A percentile compares a stretch with the other conserved stretches of the same genome.
Evolutionary conservation across 768 basidiomycete genomes (phyloP).

Genomic region (Mycena sanguinolenta): DNA sequence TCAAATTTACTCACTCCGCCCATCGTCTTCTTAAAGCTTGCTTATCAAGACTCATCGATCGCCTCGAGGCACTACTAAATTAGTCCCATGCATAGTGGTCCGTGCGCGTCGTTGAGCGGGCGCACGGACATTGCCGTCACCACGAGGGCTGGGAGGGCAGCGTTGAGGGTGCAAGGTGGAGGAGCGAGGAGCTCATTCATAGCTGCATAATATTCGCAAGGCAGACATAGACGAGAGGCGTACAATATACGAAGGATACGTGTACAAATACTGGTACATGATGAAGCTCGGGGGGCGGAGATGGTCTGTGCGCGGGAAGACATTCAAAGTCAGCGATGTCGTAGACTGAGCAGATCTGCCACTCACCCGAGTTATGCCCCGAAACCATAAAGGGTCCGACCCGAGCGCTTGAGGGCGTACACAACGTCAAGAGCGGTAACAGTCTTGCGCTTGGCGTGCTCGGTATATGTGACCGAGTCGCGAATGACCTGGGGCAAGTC

Average conservation of each 20-base stretch:
- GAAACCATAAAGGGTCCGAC: constrained; percentile 86
- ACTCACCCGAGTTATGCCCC: constrained; percentile 63
- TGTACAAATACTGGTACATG: constrained; percentile 2
- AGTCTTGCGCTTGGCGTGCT: constrained; percentile 59
- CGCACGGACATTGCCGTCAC: too few species aligned
- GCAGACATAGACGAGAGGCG: neutral
- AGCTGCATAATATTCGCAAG: neutral
- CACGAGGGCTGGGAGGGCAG: too few species aligned
- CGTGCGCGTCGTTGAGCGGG: too few species aligned
- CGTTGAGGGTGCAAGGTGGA: too few species aligned
- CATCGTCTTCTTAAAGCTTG: too few species aligned
- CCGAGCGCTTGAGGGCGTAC: constrained; percentile 78
- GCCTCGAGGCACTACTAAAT: too few species aligned
- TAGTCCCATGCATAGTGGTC: too few species aligned
- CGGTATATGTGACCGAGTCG: constrained; percentile 8
- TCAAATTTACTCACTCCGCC: too few species aligned
- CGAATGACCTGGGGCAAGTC: neutral
- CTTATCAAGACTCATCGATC: too few species aligned
- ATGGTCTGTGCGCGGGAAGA: constrained; percentile 10
- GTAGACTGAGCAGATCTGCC: neutral
- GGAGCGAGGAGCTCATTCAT: neutral
- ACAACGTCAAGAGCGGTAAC: constrained; percentile 90
- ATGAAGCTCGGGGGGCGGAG: neutral
- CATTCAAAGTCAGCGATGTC: neutral
- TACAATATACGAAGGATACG: constrained; percentile 1